A percentile compares a stretch with the other conserved stretches of the same genome.
These are phyloP conservation scores for Mallotus nudiflorus DNA, from an alignment of 345 rosid genomes.

Conservation along the genomic window DNA sequence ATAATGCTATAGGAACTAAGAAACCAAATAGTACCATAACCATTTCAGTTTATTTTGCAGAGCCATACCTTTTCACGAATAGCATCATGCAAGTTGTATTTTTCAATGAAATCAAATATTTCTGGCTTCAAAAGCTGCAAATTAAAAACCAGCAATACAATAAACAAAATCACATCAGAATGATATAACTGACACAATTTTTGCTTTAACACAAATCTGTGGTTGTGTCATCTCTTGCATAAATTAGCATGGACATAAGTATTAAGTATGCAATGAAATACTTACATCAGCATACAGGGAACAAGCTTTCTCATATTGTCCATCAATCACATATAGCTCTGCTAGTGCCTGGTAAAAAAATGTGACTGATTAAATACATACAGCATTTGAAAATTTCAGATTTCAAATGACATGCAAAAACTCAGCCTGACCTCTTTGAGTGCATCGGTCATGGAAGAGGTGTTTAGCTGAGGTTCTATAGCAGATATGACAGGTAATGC, in stretches of 20 bases:
- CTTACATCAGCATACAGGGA: conserved; percentile 97
- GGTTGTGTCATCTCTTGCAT: not conserved
- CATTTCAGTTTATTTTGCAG: conserved; percentile 11
- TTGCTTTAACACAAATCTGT: too few species aligned
- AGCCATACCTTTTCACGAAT: conserved; percentile 85
- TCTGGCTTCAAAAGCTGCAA: conserved; percentile 95
- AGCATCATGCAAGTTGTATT: conserved; percentile 75
- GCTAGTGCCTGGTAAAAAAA: conserved; percentile 68
- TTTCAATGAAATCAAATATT: conserved; percentile 82
- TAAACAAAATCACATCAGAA: conserved; percentile 19
- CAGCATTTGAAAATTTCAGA: conserved; percentile 21
- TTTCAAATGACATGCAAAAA: conserved; percentile 16
- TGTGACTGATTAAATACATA: conserved; percentile 22
- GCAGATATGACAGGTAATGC: conserved; percentile 91
- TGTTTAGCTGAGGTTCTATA: conserved; percentile 92
- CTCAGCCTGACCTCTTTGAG: conserved; percentile 75
- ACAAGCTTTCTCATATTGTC: conserved; percentile 88
- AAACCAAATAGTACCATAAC: conserved; percentile 18
- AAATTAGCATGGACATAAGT: conserved; percentile 8
- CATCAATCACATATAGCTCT: conserved; percentile 83
- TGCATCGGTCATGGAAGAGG: conserved; percentile 91
- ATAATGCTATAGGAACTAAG: not conserved
- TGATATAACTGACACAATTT: conserved; percentile 2
- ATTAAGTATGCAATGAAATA: conserved; percentile 20
- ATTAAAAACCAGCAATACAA: conserved; percentile 16